Percentiles rank a stretch among this genome's conserved stretches.
Evolutionary conservation across 345 rosid species (phyloP).

Genomic region (Aurinia saxatilis): DNA sequence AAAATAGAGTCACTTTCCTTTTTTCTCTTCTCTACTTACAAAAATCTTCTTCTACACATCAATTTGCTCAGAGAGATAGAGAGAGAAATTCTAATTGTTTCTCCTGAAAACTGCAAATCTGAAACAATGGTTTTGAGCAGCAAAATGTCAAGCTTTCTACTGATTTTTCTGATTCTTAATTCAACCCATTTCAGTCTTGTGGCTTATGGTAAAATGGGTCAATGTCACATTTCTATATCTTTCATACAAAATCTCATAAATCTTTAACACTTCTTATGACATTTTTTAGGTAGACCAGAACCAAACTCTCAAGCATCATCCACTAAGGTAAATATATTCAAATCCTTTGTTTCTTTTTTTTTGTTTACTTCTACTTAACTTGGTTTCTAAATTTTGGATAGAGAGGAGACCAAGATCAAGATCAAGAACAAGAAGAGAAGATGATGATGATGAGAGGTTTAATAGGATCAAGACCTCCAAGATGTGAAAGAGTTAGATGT

Average conservation of each 20-base stretch:
- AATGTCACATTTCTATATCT: constrained; percentile 17
- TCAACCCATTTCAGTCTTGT: constrained; percentile 41
- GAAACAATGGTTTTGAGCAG: constrained; percentile 28
- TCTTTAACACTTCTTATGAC: background rate
- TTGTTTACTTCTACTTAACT: accelerated
- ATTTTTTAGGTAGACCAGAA: constrained; percentile 50
- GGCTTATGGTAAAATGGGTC: constrained; percentile 51
- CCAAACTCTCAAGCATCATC: constrained; percentile 24
- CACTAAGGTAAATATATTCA: constrained; percentile 33
- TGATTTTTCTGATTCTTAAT: constrained; percentile 43
- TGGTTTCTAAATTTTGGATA: background rate
- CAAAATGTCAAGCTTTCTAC: constrained; percentile 29
- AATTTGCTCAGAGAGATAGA: background rate
- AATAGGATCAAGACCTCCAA: constrained; percentile 91
- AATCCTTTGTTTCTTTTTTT: background rate
- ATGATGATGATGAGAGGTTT: constrained; percentile 42
- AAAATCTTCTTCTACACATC: constrained; percentile 11
- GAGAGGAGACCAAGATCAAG: constrained; percentile 12
- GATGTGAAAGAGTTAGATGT: constrained; percentile 70
- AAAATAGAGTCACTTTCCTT: no score
- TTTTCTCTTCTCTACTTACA: no score
- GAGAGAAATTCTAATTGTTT: constrained; percentile 16
- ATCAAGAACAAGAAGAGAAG: no score
- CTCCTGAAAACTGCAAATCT: background rate
- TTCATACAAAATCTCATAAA: background rate